phyloP scores from a whole-genome alignment of 208 protist genomes.

The Acanthamoeba sp. region DNA sequence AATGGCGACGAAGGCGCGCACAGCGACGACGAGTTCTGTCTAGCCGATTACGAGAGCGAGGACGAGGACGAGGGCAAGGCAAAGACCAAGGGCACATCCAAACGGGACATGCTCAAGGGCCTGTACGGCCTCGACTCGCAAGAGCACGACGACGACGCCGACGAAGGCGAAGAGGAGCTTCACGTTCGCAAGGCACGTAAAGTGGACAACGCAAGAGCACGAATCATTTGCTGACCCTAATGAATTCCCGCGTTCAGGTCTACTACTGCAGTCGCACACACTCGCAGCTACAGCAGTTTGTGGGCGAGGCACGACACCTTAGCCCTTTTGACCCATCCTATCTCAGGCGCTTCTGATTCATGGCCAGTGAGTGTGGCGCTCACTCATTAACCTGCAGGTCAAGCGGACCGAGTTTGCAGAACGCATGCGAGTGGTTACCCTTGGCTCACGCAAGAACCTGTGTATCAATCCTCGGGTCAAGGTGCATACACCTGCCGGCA shows the following conservation, averaged over 20 bases:
- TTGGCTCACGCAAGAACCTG: conserved; percentile 93
- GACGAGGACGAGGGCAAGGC: conserved; percentile 74
- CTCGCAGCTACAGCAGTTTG: conserved; percentile 96
- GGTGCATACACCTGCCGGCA: background rate
- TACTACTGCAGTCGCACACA: conserved; percentile 96
- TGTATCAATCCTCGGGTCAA: conserved; percentile 92
- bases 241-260: conserved; percentile 79
- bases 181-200: conserved; percentile 34
- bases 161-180: conserved; percentile 65
- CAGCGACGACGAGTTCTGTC: conserved; percentile 71
- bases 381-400: conserved; percentile 75
- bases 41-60: conserved; percentile 69
- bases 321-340: background rate
- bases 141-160: background rate
- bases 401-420: conserved; percentile 91
- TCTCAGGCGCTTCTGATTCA: background rate
- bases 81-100: conserved; percentile 16
- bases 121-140: conserved; percentile 38
- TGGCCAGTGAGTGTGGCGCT: too few relatives aligned
- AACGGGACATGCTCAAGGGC: conserved; percentile 1
- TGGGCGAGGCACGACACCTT: conserved; percentile 87
- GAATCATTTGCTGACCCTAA: too few relatives aligned
- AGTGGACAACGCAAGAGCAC: too few relatives aligned
- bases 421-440: conserved; percentile 89
- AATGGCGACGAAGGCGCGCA: conserved; percentile 17